Evolutionary conservation across 2,329 filamentous ascomycete species (phyloP), one percentile per base, ranked within the genome.

Genomic region (Fonsecaea multimorphosa): DNA sequence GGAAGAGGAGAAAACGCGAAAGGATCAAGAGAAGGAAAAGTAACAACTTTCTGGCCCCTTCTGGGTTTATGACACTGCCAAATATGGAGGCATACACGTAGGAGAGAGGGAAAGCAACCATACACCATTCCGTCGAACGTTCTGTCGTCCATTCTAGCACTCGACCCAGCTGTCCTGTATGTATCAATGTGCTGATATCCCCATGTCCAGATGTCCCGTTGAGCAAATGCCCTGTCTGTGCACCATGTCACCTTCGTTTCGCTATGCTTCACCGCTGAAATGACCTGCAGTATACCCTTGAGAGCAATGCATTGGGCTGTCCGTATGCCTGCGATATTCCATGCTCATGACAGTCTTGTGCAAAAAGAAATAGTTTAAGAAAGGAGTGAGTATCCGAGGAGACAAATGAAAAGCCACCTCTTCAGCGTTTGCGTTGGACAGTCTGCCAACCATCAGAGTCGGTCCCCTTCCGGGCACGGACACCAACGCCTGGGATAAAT

Each of bases 381-480:
- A 36, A 49, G 8, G 34, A 31, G 11, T 24, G 44, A 49, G 44
- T 49, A 22, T 49, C 19, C 22, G 44, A 2, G 19, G 19, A 49
- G 19, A 46, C 56, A 32, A 46, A 31, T 31, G n/a, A n/a, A 14
- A 31, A 57, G 54, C 14, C 9, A 54, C 40, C 16, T 29, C 14
- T 64, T 52, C 29, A 69, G 56, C 65, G 64, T 57, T 65, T 65
- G 60, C 65, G 58, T 22, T 65, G 65, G n/a, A 69, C 67, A n/a
- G 65, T 67, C 54, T 69, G 67, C 67, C 67, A 69, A 34, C 67
- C 67, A 58, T 69, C 67, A 27, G 62, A 36, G 32, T 69, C 67
- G 60, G 67, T 67, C 31, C 61, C 64, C 51, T 69, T 69, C 57
- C 65, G 64, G 22, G 40, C 58, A n/a, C 67, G 67, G 34, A 29